Evolutionary conservation across 2,329 filamentous ascomycete species (phyloP), one percentile per base, ranked within the genome.

Genomic region (Colletotrichum eremochloae): DNA sequence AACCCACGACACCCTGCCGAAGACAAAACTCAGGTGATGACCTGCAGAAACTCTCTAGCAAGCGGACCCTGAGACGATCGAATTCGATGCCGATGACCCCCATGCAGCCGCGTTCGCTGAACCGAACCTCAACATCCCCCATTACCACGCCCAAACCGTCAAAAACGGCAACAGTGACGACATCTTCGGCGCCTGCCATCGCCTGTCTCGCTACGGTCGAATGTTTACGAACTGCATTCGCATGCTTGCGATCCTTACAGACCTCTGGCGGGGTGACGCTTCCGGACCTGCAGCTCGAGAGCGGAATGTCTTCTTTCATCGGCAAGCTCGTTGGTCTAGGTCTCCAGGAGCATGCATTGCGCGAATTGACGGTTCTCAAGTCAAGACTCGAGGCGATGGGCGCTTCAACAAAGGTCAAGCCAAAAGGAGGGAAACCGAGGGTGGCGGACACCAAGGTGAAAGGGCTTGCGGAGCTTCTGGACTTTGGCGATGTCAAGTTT

Each of bases 231-330:
- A 80, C 89, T 38, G 92, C 91, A 1, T 94, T 95, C 77, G 82
- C 87, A 8, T 90, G 89, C 62, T 83, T 95, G 50, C 86, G 91
- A 62, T 84, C 86, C 38, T 77, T 90, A 33, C 88, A 92, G 63
- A 84, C 87, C 36, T 82, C 87, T 1, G 82, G 87, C 7, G 84
- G 86, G 11, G 82, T 90, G 12, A 82, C 86, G 12, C 82, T 91
- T n/a, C 86, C 89, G 1, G 86, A 88, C 56, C 82, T 93, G 50
- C 92, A 95, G 77, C 80, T 95, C 5, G 93, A 95, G 78, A 90
- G 86, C 71, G 93, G 93, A 66, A 93, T 94, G 86, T 88, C 92
- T 20, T 90, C 91, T 0, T 86, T 95, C 65, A 81, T 92, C 50
- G 88, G 88, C 50, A 94, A 91, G 78, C 83, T 95, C 1, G 82